Evolutionary conservation across 208 protist species (phyloP), one percentile per base, ranked within the genome.

Genomic region (Chromosphaera perkinsii): DNA sequence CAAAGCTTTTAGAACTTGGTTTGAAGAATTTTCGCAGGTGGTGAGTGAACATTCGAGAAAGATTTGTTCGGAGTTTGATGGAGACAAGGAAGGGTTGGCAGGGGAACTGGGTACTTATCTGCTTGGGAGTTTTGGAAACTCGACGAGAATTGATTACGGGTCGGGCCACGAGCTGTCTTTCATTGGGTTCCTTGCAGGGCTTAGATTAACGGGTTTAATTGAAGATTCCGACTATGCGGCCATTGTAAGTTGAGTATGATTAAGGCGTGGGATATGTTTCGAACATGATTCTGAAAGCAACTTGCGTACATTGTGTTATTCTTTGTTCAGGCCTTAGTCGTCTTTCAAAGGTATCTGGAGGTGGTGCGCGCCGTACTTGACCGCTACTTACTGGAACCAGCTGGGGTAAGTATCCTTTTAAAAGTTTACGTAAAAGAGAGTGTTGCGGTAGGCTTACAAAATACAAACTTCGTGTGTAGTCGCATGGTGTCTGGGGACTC

Each of bases 401-500:
- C 95, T 0, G 95, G 95, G 20, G 92, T 87, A n/a, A n/a, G n/a
- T n/a, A n/a, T n/a, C n/a, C n/a, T n/a, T n/a, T n/a, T n/a, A n/a
- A n/a, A n/a, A n/a, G n/a, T n/a, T n/a, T n/a, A n/a, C n/a, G n/a
- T n/a, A n/a, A n/a, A n/a, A n/a, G n/a, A n/a, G n/a, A n/a, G n/a
- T n/a, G n/a, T n/a, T n/a, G n/a, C n/a, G n/a, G n/a, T n/a, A n/a
- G n/a, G n/a, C n/a, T n/a, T n/a, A n/a, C n/a, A n/a, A n/a, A n/a
- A n/a, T n/a, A n/a, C n/a, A n/a, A n/a, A n/a, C n/a, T n/a, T n/a
- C n/a, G n/a, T n/a, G n/a, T n/a, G n/a, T n/a, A n/a, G n/a, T n/a
- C n/a, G 31, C 95, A 96, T 59, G 95, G 95, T 24, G 94, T 97
- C 27, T 99, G 95, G 95, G 91, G 93, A 12, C 79, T 99, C 1